Percentiles rank a stretch among this genome's conserved stretches.
Evolutionary conservation across 116 monocot genomes (phyloP).

Genomic region (Phalaenopsis hybrid): DNA sequence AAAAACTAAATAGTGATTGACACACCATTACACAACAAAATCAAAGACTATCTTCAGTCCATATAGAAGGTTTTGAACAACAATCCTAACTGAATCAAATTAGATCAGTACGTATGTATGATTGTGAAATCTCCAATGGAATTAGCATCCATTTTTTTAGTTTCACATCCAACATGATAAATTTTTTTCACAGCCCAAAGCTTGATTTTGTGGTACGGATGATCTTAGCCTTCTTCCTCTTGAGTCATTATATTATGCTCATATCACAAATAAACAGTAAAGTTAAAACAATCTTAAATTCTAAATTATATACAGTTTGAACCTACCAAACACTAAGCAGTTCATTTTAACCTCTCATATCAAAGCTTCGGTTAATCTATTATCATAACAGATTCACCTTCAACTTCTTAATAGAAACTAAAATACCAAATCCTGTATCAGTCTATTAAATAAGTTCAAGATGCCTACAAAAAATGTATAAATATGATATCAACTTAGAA

Average conservation of each 20-base stretch:
- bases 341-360: neutral
- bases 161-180: neutral
- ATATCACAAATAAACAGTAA: neutral
- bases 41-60: no score
- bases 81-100: no score
- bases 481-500: neutral
- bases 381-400: neutral
- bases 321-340: neutral
- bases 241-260: neutral
- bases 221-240: neutral
- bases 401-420: neutral
- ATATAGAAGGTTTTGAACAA: no score
- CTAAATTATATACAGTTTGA: neutral
- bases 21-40: no score
- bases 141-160: neutral
- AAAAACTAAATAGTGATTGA: no score
- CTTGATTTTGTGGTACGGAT: neutral
- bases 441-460: neutral
- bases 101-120: neutral
- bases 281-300: neutral
- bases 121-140: neutral
- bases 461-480: no score
- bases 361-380: neutral
- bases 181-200: neutral
- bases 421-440: neutral